Base-by-base conservation (phyloP, 495 filamentous ascomycete genomes). In the Penicillium fimorum region DNA sequence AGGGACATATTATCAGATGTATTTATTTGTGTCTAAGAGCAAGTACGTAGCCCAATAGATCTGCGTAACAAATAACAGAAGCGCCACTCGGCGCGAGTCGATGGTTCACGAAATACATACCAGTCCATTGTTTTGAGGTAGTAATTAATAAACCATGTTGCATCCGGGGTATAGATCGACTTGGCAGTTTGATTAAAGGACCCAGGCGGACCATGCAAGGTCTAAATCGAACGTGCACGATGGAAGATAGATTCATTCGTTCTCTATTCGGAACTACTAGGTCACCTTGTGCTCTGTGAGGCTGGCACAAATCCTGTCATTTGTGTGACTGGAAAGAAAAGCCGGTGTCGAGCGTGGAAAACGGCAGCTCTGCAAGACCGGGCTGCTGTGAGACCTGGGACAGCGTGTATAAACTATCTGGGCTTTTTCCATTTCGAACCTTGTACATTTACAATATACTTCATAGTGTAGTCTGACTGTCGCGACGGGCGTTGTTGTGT, bases 331-430 rank as follows among this genome's bases (percentile, higher is more conserved):
- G 38, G 46, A 27, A 20, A 37, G 29, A 43, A 54, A 41, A 53
- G 59, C 50, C 63, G 58, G 56, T 58, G 47, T 55, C 55, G 47
- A 65, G 59, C 56, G 41, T 62, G 54, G 50, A 51, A 38, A 65
- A 58, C 47, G 60, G 60, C 52, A 63, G 50, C 41, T 50, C 53
- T 55, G 50, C 55, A 61, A 44, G 45, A 52, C 56, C 49, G 47
- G 15, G 11, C 60, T 64, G 63, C 43, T 53, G 65, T 68, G 58
- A 60, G 56, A 68, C 65, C 47, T 12, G 53, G 42, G 24, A 54
- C 30, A 38, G 42, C 10, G 29, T 41, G 18, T 33, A 43, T 45
- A 9, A 9, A 9, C 27, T 9, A 7, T 50, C 44, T 46, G 47
- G 40, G 25, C 24, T 49, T 52, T 57, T 65, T 45, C 51, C 49